phyloP scores from a whole-genome alignment of 139 green algal species.

The Yamagishiella unicocca region DNA sequence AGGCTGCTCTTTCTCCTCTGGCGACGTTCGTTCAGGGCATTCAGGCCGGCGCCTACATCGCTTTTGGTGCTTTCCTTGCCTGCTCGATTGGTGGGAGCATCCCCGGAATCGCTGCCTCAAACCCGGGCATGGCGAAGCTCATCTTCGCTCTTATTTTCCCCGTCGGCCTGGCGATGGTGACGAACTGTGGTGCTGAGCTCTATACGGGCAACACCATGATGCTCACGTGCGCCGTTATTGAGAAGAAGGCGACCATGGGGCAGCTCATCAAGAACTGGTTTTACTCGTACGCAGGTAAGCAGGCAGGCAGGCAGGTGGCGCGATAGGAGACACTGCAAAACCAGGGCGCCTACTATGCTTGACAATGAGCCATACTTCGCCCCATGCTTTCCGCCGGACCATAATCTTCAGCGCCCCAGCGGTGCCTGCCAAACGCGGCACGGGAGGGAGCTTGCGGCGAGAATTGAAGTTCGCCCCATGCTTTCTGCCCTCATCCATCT shows the following conservation, averaged over 20 bases:
- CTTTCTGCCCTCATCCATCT: neutral
- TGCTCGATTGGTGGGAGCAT: constrained; percentile 21
- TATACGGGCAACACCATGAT: constrained; percentile 90
- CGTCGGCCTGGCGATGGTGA: constrained; percentile 76
- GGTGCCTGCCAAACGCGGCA: too few relatives aligned
- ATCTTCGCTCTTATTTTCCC: constrained; percentile 77
- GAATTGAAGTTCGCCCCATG: too few relatives aligned
- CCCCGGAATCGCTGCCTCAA: constrained; percentile 68
- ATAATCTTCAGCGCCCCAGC: too few relatives aligned
- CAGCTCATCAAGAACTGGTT: constrained; percentile 84
- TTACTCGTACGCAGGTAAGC: constrained; percentile 65
- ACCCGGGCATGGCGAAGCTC: constrained; percentile 74
- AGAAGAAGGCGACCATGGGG: constrained; percentile 62
- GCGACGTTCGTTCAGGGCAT: constrained; percentile 45
- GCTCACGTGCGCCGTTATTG: constrained; percentile 73
- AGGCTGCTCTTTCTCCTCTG: neutral
- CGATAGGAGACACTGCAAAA: too few relatives aligned
- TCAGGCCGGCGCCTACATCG: constrained; percentile 47
- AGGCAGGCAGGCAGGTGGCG: too few relatives aligned
- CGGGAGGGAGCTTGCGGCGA: too few relatives aligned
- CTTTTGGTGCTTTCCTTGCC: constrained; percentile 45
- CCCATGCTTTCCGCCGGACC: too few relatives aligned
- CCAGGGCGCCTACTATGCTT: too few relatives aligned
- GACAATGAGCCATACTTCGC: too few relatives aligned
- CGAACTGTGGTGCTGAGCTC: constrained; percentile 84